Evolutionary conservation across 371 early-diverging fungal species (phyloP).

Genomic region (Capillidium heterosporum): DNA sequence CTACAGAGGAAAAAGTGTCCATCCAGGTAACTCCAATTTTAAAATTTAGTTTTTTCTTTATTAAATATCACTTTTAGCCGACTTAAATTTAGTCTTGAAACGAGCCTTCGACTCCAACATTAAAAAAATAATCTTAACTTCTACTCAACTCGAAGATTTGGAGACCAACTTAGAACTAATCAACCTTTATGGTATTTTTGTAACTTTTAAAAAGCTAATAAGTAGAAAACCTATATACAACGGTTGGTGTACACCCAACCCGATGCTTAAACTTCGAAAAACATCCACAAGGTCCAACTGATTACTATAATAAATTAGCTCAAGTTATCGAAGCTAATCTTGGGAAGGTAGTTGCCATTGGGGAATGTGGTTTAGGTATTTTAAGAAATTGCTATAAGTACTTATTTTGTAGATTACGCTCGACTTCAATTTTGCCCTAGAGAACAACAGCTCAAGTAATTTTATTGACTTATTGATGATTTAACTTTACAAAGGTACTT

Average conservation of each 20-base stretch:
- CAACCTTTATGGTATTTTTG: slow-evolving; percentile 14
- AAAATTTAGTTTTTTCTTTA: neutral
- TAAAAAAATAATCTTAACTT: slow-evolving; percentile 55
- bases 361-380: slow-evolving; percentile 71
- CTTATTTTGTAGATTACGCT: slow-evolving; percentile 50
- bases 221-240: slow-evolving; percentile 29
- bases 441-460: slow-evolving; percentile 43
- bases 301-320: slow-evolving; percentile 30
- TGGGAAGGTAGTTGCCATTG: slow-evolving; percentile 60
- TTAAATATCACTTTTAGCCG: slow-evolving; percentile 24
- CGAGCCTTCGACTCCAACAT: slow-evolving; percentile 48
- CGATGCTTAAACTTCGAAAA: slow-evolving; percentile 52
- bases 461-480: neutral
- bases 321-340: slow-evolving; percentile 20
- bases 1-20: slow-evolving; percentile 58
- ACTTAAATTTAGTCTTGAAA: slow-evolving; percentile 35
- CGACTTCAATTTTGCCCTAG: slow-evolving; percentile 64
- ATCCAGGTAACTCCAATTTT: slow-evolving; percentile 23
- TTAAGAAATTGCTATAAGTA: neutral
- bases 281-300: slow-evolving; percentile 29
- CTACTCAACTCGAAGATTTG: slow-evolving; percentile 41
- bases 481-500: slow-evolving; percentile 24
- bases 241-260: slow-evolving; percentile 83
- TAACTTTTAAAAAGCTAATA: slow-evolving; percentile 2
- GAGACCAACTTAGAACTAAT: slow-evolving; percentile 32